Conservation (phyloP, 2,329 filamentous ascomycete genomes). For the Cercospora zeae-maydis region DNA sequence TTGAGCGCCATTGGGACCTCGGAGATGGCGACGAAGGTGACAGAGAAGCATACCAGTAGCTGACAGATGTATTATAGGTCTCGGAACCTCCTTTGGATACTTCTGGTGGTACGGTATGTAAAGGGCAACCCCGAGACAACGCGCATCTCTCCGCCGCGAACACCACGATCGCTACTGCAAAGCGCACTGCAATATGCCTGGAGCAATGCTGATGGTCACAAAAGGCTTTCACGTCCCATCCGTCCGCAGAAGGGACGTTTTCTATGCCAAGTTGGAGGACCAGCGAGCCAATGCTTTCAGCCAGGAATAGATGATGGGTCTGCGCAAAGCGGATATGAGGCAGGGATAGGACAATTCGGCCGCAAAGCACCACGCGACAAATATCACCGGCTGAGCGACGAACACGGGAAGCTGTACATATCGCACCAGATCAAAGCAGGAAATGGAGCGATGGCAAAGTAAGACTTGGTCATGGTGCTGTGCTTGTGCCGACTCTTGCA, state of each 20-base stretch:
- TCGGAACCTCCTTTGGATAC: slow-evolving; percentile 61
- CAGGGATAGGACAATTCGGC: slow-evolving; percentile 1
- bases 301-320: slow-evolving; percentile 25
- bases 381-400: neutral
- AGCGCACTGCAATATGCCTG: neutral
- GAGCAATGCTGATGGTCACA: neutral
- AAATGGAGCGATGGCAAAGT: slow-evolving; percentile 17
- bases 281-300: slow-evolving; percentile 52
- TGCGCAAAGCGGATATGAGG: neutral
- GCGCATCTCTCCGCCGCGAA: neutral
- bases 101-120: slow-evolving; percentile 64
- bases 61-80: slow-evolving; percentile 44
- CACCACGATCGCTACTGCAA: neutral
- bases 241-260: slow-evolving; percentile 60
- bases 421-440: slow-evolving; percentile 14
- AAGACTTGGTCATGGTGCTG: neutral
- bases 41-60: neutral
- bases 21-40: neutral
- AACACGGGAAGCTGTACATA: slow-evolving; percentile 19
- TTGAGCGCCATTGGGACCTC: neutral
- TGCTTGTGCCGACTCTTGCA: neutral
- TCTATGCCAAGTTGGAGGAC: slow-evolving; percentile 62
- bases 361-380: slow-evolving; percentile 10
- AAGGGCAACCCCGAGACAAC: slow-evolving; percentile 18
- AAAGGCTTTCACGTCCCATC: slow-evolving; percentile 62